Evolutionary conservation across 257 asterid species (phyloP).

Genomic region (Anisodus tanguticus): DNA sequence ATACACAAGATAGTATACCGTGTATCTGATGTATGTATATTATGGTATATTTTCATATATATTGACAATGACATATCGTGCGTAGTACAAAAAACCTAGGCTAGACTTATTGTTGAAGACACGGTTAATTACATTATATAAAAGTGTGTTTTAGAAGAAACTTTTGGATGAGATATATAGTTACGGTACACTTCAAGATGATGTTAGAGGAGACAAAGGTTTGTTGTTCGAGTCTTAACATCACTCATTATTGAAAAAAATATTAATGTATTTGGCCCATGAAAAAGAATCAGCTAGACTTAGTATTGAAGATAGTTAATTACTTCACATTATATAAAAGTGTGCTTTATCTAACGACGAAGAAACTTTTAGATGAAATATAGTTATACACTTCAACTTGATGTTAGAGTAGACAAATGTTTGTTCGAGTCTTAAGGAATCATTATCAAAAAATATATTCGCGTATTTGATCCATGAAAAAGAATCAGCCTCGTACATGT

Average conservation of each 20-base stretch:
- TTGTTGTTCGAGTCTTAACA: not conserved
- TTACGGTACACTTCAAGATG: not conserved
- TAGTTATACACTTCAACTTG: too few species aligned
- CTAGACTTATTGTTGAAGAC: not conserved
- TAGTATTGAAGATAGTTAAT: too few species aligned
- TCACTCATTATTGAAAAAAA: not conserved
- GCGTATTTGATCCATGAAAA: not conserved
- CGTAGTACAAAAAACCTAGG: not conserved
- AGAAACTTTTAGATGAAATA: too few species aligned
- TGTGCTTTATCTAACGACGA: too few species aligned
- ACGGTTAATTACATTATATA: not conserved
- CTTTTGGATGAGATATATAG: not conserved
- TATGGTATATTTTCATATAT: constrained; percentile 7
- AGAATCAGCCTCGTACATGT: not conserved
- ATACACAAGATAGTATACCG: too few species aligned
- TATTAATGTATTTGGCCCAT: not conserved
- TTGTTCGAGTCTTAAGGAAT: too few species aligned
- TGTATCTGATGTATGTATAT: too few species aligned
- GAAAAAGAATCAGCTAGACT: too few species aligned
- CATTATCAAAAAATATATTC: too few species aligned
- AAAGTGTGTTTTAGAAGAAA: not conserved
- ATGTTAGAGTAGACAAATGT: too few species aligned
- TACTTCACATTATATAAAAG: too few species aligned
- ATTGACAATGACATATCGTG: constrained; percentile 7
- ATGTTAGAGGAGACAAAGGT: not conserved